A percentile compares a stretch with the other conserved stretches of the same genome.
Conservation (phyloP, 2,329 filamentous ascomycete species). For the Lasiodiplodia theobromae region DNA sequence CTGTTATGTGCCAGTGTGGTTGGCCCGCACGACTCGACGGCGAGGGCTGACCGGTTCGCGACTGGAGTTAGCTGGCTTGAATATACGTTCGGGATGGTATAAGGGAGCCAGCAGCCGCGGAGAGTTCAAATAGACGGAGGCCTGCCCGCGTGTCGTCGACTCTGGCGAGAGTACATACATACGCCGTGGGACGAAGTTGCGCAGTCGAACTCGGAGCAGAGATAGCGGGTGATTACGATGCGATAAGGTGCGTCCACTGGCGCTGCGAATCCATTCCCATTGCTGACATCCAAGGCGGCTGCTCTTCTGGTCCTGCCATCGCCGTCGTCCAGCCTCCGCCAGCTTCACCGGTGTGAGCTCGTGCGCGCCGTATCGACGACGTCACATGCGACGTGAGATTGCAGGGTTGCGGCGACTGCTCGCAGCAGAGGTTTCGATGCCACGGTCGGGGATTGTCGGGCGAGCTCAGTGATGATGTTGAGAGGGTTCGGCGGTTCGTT, state of each 20-base stretch:
- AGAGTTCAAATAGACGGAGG: neutral
- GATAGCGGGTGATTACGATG: too few relatives aligned
- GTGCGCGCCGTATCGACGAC: too few relatives aligned
- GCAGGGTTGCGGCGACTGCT: neutral
- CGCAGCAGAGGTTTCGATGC: neutral
- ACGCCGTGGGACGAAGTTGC: too few relatives aligned
- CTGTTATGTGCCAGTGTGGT: neutral
- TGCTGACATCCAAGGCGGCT: neutral
- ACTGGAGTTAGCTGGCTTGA: neutral
- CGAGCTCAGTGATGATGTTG: neutral
- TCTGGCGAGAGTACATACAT: neutral
- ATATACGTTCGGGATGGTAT: neutral
- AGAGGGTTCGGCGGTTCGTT: neutral
- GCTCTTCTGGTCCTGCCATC: neutral
- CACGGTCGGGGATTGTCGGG: neutral
- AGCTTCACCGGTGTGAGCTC: neutral
- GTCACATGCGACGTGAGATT: neutral
- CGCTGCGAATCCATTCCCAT: too few relatives aligned
- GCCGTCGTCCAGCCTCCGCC: neutral
- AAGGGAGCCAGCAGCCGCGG: neutral
- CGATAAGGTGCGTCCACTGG: too few relatives aligned
- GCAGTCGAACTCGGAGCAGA: too few relatives aligned
- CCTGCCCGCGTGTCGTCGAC: neutral
- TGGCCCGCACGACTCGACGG: neutral
- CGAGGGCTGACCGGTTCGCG: neutral